Base-by-base conservation (phyloP, 2,329 filamentous ascomycete species). In the Paraphaeosphaeria sporulosa region DNA sequence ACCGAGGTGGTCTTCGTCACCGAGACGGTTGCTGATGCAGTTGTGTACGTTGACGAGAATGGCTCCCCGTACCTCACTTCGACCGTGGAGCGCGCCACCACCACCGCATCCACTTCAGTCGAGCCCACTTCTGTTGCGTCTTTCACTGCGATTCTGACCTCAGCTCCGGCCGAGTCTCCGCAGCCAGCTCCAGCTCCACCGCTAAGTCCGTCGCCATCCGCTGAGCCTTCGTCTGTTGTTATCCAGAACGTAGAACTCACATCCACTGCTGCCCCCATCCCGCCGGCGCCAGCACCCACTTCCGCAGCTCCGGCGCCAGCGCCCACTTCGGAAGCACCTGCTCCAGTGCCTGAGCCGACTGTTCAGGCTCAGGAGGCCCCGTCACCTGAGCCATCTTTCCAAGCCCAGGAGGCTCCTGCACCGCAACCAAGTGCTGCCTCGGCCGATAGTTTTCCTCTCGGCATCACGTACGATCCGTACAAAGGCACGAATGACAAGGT, bases 391-490 rank as follows among this genome's bases (percentile, higher is more conserved):
- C 51, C 51, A n/a, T 58, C 68, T n/a, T 38, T 62, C 17, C 53
- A 58, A 27, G 49, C 61, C 3, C 51, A 55, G 23, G 46, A 62
- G 44, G 55, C 55, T 21, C 54, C 63, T 27, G 42, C 54, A 32
- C 46, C 58, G 25, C 46, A 52, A n/a, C 59, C 61, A 32, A 56
- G 60, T 27, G 40, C 44, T 4, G 55, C 49, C 4, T 46, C 55
- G 21, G 54, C 38, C 15, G 63, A 51, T 21, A 38, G 49, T 5
- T 65, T 76, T 10, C 70, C 72, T 12, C 58, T 75, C 21, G 76
- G 76, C 21, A 61, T 78, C 32, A 73, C 75, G 1, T 78, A 75
- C 52, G 74, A 77, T 63, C 67, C 69, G 3, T 77, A 69, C 55
- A 71, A 66, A 17, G 66, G 64, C 12, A 55, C 62, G 1, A 42